Base-by-base conservation (phyloP, 495 filamentous ascomycete species). In the Podospora anserina region DNA sequence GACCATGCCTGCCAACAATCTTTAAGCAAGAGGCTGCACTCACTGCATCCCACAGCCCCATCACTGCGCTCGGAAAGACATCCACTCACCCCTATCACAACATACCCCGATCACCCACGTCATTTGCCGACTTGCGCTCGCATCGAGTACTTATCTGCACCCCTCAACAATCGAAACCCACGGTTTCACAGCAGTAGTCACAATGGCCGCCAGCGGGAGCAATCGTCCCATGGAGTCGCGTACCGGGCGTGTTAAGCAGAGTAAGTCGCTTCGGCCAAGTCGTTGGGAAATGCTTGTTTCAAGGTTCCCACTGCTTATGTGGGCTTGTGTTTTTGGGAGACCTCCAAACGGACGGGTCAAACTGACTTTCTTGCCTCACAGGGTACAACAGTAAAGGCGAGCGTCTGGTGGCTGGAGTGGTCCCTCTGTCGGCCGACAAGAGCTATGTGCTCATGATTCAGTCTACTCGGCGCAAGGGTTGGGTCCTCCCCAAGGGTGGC, bases 401-500 rank as follows among this genome's bases (percentile, higher is more conserved):
- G 82, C 89, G 95, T 66, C 89, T 99, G 61, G 96, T 99, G 68
- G 94, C 95, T 57, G 95, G 95, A 68, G 89, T 98, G 53, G 96
- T 99, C 34, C 93, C 96, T 64, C 75, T 86, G 39, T 83, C 81
- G n/a, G 78, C 74, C 70, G 83, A 83, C 75, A 78, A 85, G 89
- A 72, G 91, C 88, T 75, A 90, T 79, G 95, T 99, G 64, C 84
- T 99, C 74, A 85, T 99, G 78, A 96, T 98, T 73, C 91, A 97
- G 80, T 97, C 94, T 58, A 92, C 90, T 63, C 86, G 92, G 64
- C 91, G 93, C 70, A 82, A 82, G 68, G 92, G 92, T 69, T 99
- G 96, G 95, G 94, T 99, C 54, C 84, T 99, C 66, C 95, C 95
- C 65, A 99, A 99, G 78, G 95, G 95, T 72, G 95, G 95, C 65